These are phyloP conservation scores for Backusella tarrabulga DNA, from an alignment of 192 early-diverging fungal genomes.

Conservation along the genomic window DNA sequence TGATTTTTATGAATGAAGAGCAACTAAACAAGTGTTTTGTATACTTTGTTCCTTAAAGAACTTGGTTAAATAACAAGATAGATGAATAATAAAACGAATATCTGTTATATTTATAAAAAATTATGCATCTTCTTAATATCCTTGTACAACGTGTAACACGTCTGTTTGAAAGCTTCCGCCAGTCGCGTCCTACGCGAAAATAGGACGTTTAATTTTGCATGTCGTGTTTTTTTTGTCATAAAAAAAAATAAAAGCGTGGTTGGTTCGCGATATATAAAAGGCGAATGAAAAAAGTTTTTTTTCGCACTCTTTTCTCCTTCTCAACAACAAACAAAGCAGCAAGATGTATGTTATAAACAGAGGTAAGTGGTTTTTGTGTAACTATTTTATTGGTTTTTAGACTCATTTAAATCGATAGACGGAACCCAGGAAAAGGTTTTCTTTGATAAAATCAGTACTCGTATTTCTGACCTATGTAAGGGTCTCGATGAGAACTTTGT, in stretches of 20 bases:
- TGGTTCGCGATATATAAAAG: conserved; percentile 1
- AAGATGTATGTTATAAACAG: conserved; percentile 44
- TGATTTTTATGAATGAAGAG: neutral
- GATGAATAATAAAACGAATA: neutral
- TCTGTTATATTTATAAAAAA: neutral
- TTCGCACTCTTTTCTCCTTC: neutral
- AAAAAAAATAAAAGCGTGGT: neutral
- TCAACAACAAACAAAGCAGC: neutral
- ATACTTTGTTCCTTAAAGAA: neutral
- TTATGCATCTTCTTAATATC: neutral
- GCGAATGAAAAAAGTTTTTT: neutral
- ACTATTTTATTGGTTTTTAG: neutral
- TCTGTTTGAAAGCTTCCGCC: neutral
- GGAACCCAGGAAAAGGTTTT: conserved; percentile 76
- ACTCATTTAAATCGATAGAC: conserved; percentile 43
- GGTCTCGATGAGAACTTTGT: conserved; percentile 91
- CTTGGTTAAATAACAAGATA: neutral
- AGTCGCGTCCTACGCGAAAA: neutral
- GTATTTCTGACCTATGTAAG: conserved; percentile 93
- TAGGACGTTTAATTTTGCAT: conserved; percentile 11
- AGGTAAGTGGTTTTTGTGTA: conserved; percentile 27
- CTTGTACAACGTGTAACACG: neutral
- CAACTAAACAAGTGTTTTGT: neutral
- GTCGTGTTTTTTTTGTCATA: conserved; percentile 9
- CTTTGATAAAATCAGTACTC: conserved; percentile 93